Conservation (phyloP, 2,329 filamentous ascomycete genomes). For the Xylariaceae sp. region DNA sequence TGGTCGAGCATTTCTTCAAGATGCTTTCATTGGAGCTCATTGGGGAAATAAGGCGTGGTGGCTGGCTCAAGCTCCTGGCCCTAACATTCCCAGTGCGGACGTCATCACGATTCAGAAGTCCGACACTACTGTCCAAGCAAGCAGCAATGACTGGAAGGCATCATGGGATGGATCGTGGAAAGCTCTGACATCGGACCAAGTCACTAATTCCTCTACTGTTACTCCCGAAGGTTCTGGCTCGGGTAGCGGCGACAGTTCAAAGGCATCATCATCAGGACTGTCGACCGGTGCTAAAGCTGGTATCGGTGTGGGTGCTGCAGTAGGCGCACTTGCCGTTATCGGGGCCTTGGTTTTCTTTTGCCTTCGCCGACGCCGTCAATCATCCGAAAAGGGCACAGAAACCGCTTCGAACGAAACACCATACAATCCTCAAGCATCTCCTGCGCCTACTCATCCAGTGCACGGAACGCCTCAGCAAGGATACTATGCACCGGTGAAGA, state of each 20-base stretch:
- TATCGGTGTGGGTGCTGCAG: slow-evolving; percentile 30
- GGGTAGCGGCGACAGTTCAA: not conserved
- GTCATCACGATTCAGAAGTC: slow-evolving; percentile 18
- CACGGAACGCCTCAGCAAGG: slow-evolving; percentile 16
- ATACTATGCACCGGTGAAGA: slow-evolving; percentile 23
- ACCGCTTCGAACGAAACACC: not conserved
- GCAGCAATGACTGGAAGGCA: slow-evolving; percentile 30
- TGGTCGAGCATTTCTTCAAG: slow-evolving; percentile 44
- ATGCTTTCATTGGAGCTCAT: slow-evolving; percentile 42
- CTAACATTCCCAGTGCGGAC: slow-evolving; percentile 25
- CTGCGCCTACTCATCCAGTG: slow-evolving; percentile 3
- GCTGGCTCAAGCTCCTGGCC: slow-evolving; percentile 40
- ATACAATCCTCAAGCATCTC: slow-evolving; percentile 8
- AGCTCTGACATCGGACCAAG: slow-evolving; percentile 21
- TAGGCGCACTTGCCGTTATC: slow-evolving; percentile 22
- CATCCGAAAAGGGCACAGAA: slow-evolving; percentile 1
- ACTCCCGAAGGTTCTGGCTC: slow-evolving; percentile 7
- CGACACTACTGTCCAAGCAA: slow-evolving; percentile 21
- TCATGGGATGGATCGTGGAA: slow-evolving; percentile 32
- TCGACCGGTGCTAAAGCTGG: slow-evolving; percentile 33
- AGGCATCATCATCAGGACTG: slow-evolving; percentile 14
- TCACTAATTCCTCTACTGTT: slow-evolving; percentile 10
- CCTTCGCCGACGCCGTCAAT: slow-evolving; percentile 25
- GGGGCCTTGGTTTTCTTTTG: slow-evolving; percentile 24
- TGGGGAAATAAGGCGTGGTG: slow-evolving; percentile 34